Conservation (phyloP, 176 grass and related monocot genomes). For the Juncus effusus region DNA sequence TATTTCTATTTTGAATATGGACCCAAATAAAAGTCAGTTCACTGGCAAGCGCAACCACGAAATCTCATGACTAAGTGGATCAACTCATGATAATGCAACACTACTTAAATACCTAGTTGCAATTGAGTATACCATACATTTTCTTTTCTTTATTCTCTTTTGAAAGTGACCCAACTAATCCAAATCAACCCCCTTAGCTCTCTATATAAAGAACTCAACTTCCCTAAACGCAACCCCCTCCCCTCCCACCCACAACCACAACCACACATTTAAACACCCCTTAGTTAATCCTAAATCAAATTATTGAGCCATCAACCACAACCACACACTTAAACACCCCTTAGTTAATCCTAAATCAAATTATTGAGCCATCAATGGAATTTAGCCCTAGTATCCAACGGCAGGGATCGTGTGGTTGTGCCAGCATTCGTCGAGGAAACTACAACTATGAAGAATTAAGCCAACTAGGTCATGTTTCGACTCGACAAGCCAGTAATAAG, state of each 20-base stretch:
- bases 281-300: constrained; percentile 3
- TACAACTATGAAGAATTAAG: constrained; percentile 22
- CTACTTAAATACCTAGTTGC: constrained; percentile 2
- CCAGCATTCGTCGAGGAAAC: neutral
- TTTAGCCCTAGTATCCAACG: constrained; percentile 50
- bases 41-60: neutral
- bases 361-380: constrained; percentile 30
- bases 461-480: neutral
- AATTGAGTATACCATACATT: constrained; percentile 8
- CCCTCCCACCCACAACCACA: neutral
- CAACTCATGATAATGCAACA: constrained; percentile 1
- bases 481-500: constrained; percentile 10
- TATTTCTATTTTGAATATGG: too few relatives aligned
- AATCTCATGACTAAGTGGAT: constrained; percentile 1
- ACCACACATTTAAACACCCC: neutral
- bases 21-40: neutral
- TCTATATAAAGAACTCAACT: constrained; percentile 25
- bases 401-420: constrained; percentile 58
- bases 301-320: constrained; percentile 1
- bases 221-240: constrained; percentile 13
- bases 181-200: constrained; percentile 30
- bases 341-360: constrained; percentile 3
- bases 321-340: neutral
- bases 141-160: constrained; percentile 10
- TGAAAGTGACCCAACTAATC: neutral